Evolutionary conservation across 1,139 yeast genomes (phyloP).

Genomic region (Geotrichum australiense): DNA sequence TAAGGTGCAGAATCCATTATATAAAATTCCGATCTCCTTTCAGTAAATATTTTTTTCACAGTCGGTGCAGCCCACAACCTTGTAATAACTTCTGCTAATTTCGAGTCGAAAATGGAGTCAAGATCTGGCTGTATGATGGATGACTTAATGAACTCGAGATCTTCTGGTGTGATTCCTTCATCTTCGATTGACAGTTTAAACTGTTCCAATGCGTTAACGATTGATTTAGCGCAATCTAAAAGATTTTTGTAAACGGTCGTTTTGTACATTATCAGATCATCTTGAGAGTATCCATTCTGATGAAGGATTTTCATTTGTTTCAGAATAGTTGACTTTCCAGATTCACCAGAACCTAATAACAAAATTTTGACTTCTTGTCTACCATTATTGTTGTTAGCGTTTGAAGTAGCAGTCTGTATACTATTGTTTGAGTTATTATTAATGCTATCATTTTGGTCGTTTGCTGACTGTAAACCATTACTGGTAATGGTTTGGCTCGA

Average conservation of each 20-base stretch:
- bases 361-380: conserved; percentile 48
- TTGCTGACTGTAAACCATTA: no score
- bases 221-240: conserved; percentile 54
- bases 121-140: conserved; percentile 30
- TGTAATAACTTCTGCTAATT: conserved; percentile 26
- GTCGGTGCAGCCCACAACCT: conserved; percentile 52
- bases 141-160: conserved; percentile 23
- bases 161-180: conserved; percentile 19
- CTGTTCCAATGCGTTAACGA: conserved; percentile 47
- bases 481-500: no score
- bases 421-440: neutral
- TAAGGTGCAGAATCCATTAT: conserved; percentile 83
- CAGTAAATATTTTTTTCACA: conserved; percentile 50
- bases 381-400: conserved; percentile 5
- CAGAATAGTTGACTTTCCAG: conserved; percentile 68
- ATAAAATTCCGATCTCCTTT: conserved; percentile 68
- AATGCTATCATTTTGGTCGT: no score
- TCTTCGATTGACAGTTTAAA: conserved; percentile 20
- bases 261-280: conserved; percentile 55
- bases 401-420: neutral
- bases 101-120: conserved; percentile 27
- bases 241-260: conserved; percentile 63
- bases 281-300: conserved; percentile 58
- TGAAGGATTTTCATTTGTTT: conserved; percentile 73
- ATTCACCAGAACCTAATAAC: conserved; percentile 66